These are phyloP conservation scores for Geoglossum glabrum DNA, from an alignment of 495 filamentous ascomycete genomes.

Conservation along the genomic window DNA sequence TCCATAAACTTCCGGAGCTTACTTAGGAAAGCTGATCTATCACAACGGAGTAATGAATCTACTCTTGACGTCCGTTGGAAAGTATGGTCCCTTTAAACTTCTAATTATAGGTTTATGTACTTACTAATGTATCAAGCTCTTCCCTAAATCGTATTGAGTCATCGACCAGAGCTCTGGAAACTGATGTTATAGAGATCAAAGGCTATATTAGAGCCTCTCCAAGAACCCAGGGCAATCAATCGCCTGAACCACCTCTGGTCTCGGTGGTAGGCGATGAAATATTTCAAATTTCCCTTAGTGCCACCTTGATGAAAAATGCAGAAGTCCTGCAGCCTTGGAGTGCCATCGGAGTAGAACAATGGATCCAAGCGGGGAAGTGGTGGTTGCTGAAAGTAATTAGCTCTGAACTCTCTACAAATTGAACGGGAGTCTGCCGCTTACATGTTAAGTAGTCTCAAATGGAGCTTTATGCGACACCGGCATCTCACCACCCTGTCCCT, in stretches of 20 bases:
- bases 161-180: conserved; percentile 6
- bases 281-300: conserved; percentile 1
- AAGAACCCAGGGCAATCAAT: not conserved
- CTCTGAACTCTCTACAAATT: not conserved
- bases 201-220: conserved; percentile 2
- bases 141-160: conserved; percentile 15
- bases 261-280: not conserved
- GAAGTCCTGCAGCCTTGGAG: conserved; percentile 13
- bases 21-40: conserved; percentile 8
- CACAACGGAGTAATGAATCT: conserved; percentile 12
- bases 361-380: conserved; percentile 18
- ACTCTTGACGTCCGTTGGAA: conserved; percentile 13
- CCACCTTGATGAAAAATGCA: conserved; percentile 10
- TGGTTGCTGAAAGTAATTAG: conserved; percentile 12
- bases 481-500: not conserved
- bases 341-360: conserved; percentile 16
- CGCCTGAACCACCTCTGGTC: not conserved
- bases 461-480: not conserved
- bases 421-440: not conserved
- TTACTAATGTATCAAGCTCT: conserved; percentile 4
- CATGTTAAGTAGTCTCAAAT: conserved; percentile 7
- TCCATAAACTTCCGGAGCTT: not conserved
- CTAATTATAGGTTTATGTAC: not conserved
- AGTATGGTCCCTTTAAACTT: not conserved
- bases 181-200: conserved; percentile 10